These are phyloP conservation scores for Solanum etuberosum DNA, from an alignment of 257 asterid genomes.

Conservation along the genomic window DNA sequence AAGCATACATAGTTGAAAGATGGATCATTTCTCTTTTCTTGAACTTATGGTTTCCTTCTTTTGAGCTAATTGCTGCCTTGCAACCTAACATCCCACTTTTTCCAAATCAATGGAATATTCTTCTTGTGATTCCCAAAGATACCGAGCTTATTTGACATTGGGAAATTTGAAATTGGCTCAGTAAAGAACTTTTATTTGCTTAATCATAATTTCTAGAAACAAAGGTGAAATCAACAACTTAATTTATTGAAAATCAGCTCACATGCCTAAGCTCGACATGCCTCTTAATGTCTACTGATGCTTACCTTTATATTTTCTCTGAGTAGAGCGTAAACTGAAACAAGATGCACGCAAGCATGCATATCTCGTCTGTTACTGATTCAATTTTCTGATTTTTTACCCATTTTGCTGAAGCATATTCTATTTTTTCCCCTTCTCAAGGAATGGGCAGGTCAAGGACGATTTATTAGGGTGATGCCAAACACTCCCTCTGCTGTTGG, in stretches of 20 bases:
- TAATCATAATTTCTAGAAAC: neutral
- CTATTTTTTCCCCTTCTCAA: conserved; percentile 9
- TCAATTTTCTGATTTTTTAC: neutral
- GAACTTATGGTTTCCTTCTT: neutral
- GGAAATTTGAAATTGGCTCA: neutral
- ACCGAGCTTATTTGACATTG: neutral
- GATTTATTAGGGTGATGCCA: conserved; percentile 88
- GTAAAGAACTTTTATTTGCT: neutral
- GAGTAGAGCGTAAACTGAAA: neutral
- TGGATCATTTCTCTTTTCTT: neutral
- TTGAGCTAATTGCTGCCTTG: neutral
- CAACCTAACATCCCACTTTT: neutral
- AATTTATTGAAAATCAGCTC: neutral
- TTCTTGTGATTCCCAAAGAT: neutral
- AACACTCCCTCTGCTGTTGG: conserved; percentile 95
- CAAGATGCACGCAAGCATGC: neutral
- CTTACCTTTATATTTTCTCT: neutral
- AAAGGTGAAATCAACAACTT: neutral
- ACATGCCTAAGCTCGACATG: neutral
- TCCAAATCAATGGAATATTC: neutral
- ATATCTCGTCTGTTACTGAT: neutral
- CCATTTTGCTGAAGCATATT: neutral
- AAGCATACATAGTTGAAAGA: neutral
- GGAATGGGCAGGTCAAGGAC: conserved; percentile 84
- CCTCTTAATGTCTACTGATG: neutral